phyloP scores from a whole-genome alignment of 2,329 filamentous ascomycete species.

The Aspergillus sergii region DNA sequence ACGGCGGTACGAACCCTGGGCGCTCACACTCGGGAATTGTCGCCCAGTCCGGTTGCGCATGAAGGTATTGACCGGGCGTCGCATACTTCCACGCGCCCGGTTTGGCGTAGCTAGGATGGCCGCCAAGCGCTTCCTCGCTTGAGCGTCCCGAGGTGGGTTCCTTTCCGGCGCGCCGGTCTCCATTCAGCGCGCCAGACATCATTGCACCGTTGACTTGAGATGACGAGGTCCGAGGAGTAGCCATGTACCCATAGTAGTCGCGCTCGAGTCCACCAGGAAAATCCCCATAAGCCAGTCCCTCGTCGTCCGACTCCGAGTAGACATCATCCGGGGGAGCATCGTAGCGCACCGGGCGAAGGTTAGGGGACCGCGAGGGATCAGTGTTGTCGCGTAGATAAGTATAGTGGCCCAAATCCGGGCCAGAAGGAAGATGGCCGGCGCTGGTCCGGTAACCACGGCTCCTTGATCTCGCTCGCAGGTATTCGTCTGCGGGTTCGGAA shows the following conservation, averaged over 20 bases:
- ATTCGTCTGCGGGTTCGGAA: constrained; percentile 32
- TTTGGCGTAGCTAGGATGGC: constrained; percentile 39
- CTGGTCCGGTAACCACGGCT: constrained; percentile 22
- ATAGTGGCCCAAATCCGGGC: constrained; percentile 27
- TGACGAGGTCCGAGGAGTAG: constrained; percentile 10
- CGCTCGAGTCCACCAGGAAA: constrained; percentile 18
- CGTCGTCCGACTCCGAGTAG: constrained; percentile 35
- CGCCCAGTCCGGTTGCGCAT: constrained; percentile 36
- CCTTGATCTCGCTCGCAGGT: constrained; percentile 23
- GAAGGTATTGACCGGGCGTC: constrained; percentile 26
- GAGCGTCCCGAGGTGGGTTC: constrained; percentile 11
- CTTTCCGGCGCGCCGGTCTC: constrained; percentile 9
- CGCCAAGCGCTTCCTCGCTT: constrained; percentile 22
- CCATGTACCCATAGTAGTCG: constrained; percentile 19
- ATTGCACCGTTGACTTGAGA: constrained; percentile 14
- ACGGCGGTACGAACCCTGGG: constrained; percentile 45
- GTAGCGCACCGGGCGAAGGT: constrained; percentile 25
- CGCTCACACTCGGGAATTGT: constrained; percentile 44
- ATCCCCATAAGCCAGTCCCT: constrained; percentile 43
- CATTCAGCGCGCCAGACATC: constrained; percentile 24
- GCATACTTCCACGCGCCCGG: constrained; percentile 36
- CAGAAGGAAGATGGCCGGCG: constrained; percentile 25
- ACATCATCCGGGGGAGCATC: constrained; percentile 28
- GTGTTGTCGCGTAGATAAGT: constrained; percentile 22
- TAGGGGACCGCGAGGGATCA: constrained; percentile 22